Base-by-base conservation (phyloP, 352 stramenopile genomes). In the Saprolegnia diclina region DNA sequence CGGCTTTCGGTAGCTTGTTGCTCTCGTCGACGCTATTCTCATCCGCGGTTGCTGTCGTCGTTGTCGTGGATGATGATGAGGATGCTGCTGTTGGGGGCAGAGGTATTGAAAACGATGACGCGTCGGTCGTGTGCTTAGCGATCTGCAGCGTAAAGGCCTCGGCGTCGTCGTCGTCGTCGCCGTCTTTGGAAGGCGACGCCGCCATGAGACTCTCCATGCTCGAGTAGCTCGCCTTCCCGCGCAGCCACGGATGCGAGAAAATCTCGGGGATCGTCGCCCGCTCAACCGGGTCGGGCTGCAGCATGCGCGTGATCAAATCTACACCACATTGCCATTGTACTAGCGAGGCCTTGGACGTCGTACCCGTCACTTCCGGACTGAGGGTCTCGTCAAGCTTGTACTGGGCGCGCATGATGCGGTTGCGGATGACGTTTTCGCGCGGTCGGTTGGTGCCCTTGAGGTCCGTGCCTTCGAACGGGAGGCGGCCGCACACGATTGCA, bases 381-480 rank as follows among this genome's bases (percentile, higher is more conserved):
- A 95, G 72, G 29, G 85, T 74, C 9, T 89, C 74, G 61, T 90
- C 87, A 10, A 92, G 66, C 71, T 94, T 95, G 70, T 87, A 95
- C 59, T 93, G 82, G 35, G 83, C 92, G 22, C 84, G 79, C 82
- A 92, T 86, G 72, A 95, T 94, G 22, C 85, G 80, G 72, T 87
- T 88, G 42, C 85, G 80, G 48, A 94, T 94, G n/a, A 92, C 79
- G 67, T 89, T 88, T 65, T 94, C 86, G 19, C 81, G 73, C 13
- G 85, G 83, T 9, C 85, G 79, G 56, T 92, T 92, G 0, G 77
- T 89, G 6, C 85, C 86, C 44, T 84, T 76, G 21, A 96, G 75
- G 71, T 94, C 85, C 19, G 72, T 77, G 1, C 86, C 86, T 78
- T 96, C 88, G 50, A 96, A 96, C 1, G 88, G 88, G 10, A 94